These are phyloP conservation scores for Rhododendron kiyosumense DNA, from an alignment of 148 eudicot genomes.

Conservation along the genomic window DNA sequence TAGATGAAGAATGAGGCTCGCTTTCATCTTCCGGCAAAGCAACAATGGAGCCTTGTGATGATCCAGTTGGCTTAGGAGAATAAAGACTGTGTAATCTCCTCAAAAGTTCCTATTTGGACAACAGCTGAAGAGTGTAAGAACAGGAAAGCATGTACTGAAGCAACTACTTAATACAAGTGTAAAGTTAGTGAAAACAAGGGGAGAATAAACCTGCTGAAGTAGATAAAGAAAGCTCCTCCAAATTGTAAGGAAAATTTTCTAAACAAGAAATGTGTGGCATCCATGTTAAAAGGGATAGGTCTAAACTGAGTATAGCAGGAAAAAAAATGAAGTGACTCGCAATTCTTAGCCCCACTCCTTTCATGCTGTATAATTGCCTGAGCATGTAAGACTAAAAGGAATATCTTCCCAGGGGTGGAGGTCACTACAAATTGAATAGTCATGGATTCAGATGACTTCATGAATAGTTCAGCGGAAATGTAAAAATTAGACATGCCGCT, in stretches of 20 bases:
- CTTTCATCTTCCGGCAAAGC: conserved; percentile 27
- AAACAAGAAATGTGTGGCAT: neutral
- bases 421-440: neutral
- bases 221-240: neutral
- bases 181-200: neutral
- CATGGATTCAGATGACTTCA: neutral
- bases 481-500: neutral
- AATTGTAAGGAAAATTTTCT: neutral
- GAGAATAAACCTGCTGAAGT: neutral
- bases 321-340: neutral
- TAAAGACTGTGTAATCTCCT: conserved; percentile 59
- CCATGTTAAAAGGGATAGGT: neutral
- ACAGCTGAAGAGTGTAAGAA: neutral
- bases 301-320: neutral
- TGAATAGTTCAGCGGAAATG: neutral
- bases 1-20: conserved; percentile 15
- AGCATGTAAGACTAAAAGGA: neutral
- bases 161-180: neutral
- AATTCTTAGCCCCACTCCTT: neutral
- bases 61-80: conserved; percentile 39
- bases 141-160: neutral
- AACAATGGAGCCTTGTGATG: conserved; percentile 26
- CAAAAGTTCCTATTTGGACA: conserved; percentile 53
- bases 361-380: neutral
- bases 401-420: neutral